Percentiles rank a stretch among this genome's conserved stretches.
phyloP scores from a whole-genome alignment of 805 yeast genomes.

The Candida piceae region DNA sequence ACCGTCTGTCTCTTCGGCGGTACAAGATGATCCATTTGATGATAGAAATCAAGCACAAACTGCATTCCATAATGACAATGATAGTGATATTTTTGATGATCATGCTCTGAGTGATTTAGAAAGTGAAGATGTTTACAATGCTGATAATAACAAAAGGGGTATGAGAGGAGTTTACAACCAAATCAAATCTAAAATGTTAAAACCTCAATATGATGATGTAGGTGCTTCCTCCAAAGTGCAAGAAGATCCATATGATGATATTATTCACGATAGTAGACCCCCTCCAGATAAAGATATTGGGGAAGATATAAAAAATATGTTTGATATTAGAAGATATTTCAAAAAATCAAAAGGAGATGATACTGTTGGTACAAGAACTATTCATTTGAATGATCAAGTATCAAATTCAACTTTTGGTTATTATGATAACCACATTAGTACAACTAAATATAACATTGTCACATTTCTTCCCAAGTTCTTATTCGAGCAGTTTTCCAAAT shows the following conservation, averaged over 20 bases:
- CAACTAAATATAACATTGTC: conserved; percentile 90
- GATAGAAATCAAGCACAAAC: conserved; percentile 1
- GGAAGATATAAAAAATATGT: conserved; percentile 19
- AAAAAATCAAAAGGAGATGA: conserved; percentile 15
- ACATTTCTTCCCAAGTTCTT: conserved; percentile 93
- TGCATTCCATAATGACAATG: conserved; percentile 4
- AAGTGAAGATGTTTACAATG: conserved; percentile 12
- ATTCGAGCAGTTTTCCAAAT: conserved; percentile 95
- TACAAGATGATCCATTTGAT: conserved; percentile 12
- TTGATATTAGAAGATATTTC: conserved; percentile 26
- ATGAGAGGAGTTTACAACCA: conserved; percentile 28
- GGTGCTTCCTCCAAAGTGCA: conserved; percentile 1
- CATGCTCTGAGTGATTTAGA: conserved; percentile 14
- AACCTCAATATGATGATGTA: conserved; percentile 22
- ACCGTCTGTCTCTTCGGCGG: conserved; percentile 3
- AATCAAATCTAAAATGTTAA: conserved; percentile 23
- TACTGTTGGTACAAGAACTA: conserved; percentile 50
- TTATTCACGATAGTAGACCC: conserved; percentile 21
- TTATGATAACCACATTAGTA: conserved; percentile 81
- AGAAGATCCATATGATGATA: conserved; percentile 19
- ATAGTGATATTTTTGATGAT: conserved; percentile 14
- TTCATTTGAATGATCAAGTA: conserved; percentile 58
- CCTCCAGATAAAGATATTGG: conserved; percentile 20
- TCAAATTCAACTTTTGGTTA: conserved; percentile 54
- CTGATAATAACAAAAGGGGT: conserved; percentile 14